phyloP scores from a whole-genome alignment of 306 rosid genomes.

The Lathyrus oleraceus region DNA sequence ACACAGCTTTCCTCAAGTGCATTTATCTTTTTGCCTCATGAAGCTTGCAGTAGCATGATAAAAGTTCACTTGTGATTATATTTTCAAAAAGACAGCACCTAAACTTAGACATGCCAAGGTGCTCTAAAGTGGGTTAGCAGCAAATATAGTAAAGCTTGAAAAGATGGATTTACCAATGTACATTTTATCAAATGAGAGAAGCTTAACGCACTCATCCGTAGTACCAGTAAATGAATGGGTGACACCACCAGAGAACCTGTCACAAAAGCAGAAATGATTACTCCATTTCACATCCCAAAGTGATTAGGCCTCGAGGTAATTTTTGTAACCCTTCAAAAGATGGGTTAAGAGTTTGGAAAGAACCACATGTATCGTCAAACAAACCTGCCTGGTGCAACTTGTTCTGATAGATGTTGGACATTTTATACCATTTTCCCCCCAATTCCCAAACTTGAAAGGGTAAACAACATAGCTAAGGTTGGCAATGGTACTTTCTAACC shows the following conservation, averaged over 20 bases:
- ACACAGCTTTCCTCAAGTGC: constrained; percentile 18
- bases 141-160: constrained; percentile 29
- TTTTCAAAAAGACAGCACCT: constrained; percentile 10
- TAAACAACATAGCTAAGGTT: constrained; percentile 9
- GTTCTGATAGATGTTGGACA: neutral
- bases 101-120: constrained; percentile 20
- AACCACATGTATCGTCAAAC: neutral
- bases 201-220: constrained; percentile 71
- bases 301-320: constrained; percentile 21
- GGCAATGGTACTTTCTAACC: constrained; percentile 9
- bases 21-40: constrained; percentile 2
- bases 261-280: constrained; percentile 29
- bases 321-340: constrained; percentile 12
- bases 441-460: constrained; percentile 28
- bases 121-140: constrained; percentile 19
- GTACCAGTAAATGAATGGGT: constrained; percentile 90
- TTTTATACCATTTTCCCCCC: constrained; percentile 2
- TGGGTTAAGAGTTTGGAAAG: constrained; percentile 17
- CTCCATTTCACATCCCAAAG: constrained; percentile 20
- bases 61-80: constrained; percentile 2
- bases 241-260: constrained; percentile 80
- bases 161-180: constrained; percentile 62
- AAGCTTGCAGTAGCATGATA: constrained; percentile 19
- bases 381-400: neutral
- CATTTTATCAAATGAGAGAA: constrained; percentile 74